These are phyloP conservation scores for Isabelozyma gotoi DNA, from an alignment of 805 yeast species.

Conservation along the genomic window DNA sequence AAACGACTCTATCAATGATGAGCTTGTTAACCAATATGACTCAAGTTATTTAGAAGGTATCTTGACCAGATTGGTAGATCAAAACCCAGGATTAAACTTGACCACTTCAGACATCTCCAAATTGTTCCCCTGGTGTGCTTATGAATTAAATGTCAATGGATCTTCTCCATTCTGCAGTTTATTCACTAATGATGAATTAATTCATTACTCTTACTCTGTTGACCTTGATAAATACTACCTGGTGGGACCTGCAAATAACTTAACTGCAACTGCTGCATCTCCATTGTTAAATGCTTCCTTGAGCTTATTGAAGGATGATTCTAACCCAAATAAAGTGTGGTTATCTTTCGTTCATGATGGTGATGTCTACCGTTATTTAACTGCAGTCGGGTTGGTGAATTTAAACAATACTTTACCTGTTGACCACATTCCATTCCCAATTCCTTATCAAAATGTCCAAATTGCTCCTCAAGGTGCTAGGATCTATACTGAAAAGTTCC, in stretches of 20 bases:
- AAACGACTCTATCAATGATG: slow-evolving; percentile 26
- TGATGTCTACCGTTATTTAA: slow-evolving; percentile 56
- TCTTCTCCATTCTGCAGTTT: slow-evolving; percentile 64
- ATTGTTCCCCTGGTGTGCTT: slow-evolving; percentile 68
- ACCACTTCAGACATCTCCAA: slow-evolving; percentile 50
- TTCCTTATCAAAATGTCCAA: slow-evolving; percentile 44
- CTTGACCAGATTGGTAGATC: slow-evolving; percentile 52
- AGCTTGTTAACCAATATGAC: slow-evolving; percentile 26
- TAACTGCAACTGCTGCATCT: slow-evolving; percentile 59
- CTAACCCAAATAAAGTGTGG: slow-evolving; percentile 53
- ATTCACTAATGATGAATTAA: slow-evolving; percentile 67
- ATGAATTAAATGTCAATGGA: slow-evolving; percentile 70
- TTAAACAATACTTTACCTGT: slow-evolving; percentile 44
- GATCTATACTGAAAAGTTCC: slow-evolving; percentile 35
- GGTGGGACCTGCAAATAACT: slow-evolving; percentile 62
- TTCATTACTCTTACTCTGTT: slow-evolving; percentile 57
- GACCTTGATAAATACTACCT: slow-evolving; percentile 63
- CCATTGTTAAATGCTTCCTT: slow-evolving; percentile 51
- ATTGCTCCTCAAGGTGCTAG: slow-evolving; percentile 44
- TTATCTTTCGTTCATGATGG: slow-evolving; percentile 77
- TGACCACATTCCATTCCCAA: slow-evolving; percentile 46
- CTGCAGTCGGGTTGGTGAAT: slow-evolving; percentile 61
- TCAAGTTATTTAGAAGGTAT: slow-evolving; percentile 50
- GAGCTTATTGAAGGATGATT: slow-evolving; percentile 42
- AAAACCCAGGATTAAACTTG: slow-evolving; percentile 55